Evolutionary conservation across 2,329 filamentous ascomycete species (phyloP).

Genomic region (Aureobasidium sp.): DNA sequence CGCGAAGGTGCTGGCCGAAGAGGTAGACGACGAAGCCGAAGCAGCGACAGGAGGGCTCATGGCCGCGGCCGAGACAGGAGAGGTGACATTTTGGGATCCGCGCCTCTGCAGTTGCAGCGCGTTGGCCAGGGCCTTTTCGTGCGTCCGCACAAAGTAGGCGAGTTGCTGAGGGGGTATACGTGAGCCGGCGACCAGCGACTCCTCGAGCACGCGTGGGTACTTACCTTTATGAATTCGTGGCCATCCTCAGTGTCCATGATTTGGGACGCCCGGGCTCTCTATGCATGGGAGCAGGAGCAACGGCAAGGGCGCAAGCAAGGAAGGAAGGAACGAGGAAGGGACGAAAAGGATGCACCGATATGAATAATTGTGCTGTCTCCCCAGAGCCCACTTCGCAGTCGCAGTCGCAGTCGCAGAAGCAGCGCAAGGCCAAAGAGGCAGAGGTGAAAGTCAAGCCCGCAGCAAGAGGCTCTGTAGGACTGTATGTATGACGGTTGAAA

Average conservation of each 20-base stretch:
- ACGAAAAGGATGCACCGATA: neutral
- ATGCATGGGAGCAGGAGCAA: conserved; percentile 12
- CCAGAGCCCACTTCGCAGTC: neutral
- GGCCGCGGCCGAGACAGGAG: conserved; percentile 30
- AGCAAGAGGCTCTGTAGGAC: neutral
- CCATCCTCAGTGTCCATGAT: conserved; percentile 82
- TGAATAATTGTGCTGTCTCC: neutral
- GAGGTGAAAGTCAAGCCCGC: neutral
- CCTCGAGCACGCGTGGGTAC: conserved; percentile 16
- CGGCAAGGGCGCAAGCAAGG: conserved; percentile 6
- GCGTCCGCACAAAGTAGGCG: conserved; percentile 88
- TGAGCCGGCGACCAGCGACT: conserved; percentile 5
- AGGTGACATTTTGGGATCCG: conserved; percentile 46
- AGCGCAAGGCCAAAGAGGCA: neutral
- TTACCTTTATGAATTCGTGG: conserved; percentile 78
- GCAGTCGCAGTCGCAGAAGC: neutral
- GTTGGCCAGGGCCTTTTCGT: conserved; percentile 95
- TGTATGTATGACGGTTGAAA: neutral
- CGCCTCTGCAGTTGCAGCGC: conserved; percentile 79
- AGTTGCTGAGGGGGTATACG: conserved; percentile 58
- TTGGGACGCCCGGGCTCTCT: conserved; percentile 3
- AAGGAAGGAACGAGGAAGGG: neutral
- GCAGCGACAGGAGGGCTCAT: conserved; percentile 47
- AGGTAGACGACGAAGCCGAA: conserved; percentile 63
- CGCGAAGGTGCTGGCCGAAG: conserved; percentile 63